Conservation (phyloP, 768 basidiomycete genomes). For the Suillus americanus region DNA sequence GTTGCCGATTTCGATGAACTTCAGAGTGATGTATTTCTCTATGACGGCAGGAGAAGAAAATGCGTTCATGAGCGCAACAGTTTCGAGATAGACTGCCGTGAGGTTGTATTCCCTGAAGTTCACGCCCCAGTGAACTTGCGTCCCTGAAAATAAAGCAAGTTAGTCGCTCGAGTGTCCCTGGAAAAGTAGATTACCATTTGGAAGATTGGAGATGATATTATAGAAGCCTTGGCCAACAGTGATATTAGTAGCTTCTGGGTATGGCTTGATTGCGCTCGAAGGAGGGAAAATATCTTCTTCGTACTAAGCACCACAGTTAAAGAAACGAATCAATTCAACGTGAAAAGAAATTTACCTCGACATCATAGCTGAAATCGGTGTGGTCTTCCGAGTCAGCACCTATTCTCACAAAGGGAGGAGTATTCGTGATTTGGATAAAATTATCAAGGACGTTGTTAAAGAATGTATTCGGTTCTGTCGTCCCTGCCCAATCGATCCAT, state of each 20-base stretch:
- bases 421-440: constrained; percentile 49
- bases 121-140: constrained; percentile 65
- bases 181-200: constrained; percentile 35
- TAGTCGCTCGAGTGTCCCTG: not conserved
- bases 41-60: constrained; percentile 43
- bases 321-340: not conserved
- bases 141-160: constrained; percentile 37
- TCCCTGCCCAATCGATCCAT: constrained; percentile 69
- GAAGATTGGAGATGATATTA: constrained; percentile 49
- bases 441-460: constrained; percentile 61
- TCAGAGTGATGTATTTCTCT: constrained; percentile 44
- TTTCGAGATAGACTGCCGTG: constrained; percentile 48
- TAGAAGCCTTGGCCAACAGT: constrained; percentile 61
- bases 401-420: constrained; percentile 57
- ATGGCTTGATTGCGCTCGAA: constrained; percentile 49
- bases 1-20: constrained; percentile 63
- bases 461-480: constrained; percentile 50
- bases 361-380: constrained; percentile 50
- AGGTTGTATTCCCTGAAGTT: constrained; percentile 59
- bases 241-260: constrained; percentile 65
- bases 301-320: constrained; percentile 32
- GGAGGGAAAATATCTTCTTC: constrained; percentile 51
- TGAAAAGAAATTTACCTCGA: constrained; percentile 36
- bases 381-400: constrained; percentile 59
- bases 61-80: constrained; percentile 46